A percentile compares a stretch with the other conserved stretches of the same genome.
Conservation (phyloP, 1,284 basidiomycete species). For the Ganoderma sp. region DNA sequence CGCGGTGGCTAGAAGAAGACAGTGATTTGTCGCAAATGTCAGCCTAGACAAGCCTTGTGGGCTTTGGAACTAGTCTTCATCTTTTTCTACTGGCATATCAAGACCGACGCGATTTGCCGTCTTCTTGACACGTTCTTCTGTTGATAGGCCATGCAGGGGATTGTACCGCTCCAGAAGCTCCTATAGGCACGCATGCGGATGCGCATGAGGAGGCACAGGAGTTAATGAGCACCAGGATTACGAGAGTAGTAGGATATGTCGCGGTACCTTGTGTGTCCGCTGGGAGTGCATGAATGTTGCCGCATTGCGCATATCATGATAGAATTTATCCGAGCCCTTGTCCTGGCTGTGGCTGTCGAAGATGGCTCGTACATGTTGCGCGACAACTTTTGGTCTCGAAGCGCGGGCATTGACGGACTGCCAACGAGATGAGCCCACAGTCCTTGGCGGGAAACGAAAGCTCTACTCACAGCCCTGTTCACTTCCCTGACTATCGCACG, state of each 20-base stretch:
- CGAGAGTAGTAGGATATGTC: background rate
- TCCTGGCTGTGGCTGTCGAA: constrained; percentile 50
- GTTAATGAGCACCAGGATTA: background rate
- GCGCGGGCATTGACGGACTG: constrained; percentile 54
- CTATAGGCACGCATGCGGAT: constrained; percentile 45
- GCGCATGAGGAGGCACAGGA: constrained; percentile 1
- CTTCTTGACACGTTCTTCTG: constrained; percentile 80
- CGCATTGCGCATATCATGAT: constrained; percentile 66
- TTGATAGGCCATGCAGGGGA: constrained; percentile 78
- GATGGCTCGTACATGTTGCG: constrained; percentile 62
- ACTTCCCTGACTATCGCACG: constrained; percentile 53
- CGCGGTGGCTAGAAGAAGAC: background rate
- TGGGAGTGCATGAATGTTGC: constrained; percentile 78
- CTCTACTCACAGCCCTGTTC: constrained; percentile 46
- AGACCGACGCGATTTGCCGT: constrained; percentile 89
- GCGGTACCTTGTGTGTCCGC: constrained; percentile 57
- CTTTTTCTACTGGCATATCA: constrained; percentile 59
- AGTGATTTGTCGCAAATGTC: background rate
- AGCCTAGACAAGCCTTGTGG: background rate
- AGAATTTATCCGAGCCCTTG: constrained; percentile 40
- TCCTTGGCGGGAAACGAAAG: background rate
- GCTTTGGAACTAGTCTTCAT: constrained; percentile 9
- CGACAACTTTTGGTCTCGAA: constrained; percentile 52
- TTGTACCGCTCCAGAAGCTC: constrained; percentile 84
- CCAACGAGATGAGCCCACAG: constrained; percentile 23